These are phyloP conservation scores for Wickerhamomyces canadensis DNA, from an alignment of 805 yeast species.

Conservation along the genomic window DNA sequence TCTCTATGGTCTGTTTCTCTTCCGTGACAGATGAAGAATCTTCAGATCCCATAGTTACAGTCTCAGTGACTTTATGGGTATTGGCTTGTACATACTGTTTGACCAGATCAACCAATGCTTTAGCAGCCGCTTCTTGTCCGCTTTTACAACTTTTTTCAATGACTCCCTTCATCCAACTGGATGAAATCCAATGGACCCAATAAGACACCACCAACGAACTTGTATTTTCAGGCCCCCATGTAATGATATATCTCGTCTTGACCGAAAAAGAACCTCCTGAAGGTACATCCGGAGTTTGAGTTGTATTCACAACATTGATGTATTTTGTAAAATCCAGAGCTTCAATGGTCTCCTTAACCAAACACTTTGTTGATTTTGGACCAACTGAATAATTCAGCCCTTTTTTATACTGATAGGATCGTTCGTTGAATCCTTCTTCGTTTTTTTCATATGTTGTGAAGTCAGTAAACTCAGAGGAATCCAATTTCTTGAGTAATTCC, in stretches of 20 bases:
- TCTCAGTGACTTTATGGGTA: constrained; percentile 10
- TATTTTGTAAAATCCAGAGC: constrained; percentile 46
- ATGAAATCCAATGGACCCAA: constrained; percentile 82
- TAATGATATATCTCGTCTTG: constrained; percentile 61
- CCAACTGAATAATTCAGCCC: constrained; percentile 81
- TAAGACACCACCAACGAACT: constrained; percentile 64
- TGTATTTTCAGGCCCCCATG: constrained; percentile 66
- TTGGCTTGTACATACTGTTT: constrained; percentile 21
- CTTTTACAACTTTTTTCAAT: constrained; percentile 79
- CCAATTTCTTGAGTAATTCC: constrained; percentile 35
- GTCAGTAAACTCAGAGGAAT: constrained; percentile 30
- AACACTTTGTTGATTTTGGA: constrained; percentile 83
- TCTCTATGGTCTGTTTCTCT: neutral
- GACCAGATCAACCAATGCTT: constrained; percentile 33
- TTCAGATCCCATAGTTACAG: constrained; percentile 2
- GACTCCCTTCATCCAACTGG: constrained; percentile 87
- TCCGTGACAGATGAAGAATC: neutral
- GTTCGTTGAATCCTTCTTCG: constrained; percentile 36
- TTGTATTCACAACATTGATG: constrained; percentile 55
- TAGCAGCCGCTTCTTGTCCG: constrained; percentile 70
- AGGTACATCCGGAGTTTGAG: constrained; percentile 91
- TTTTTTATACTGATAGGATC: constrained; percentile 65
- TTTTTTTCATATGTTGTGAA: constrained; percentile 29
- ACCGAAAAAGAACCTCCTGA: constrained; percentile 80
- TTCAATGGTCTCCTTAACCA: constrained; percentile 55